Percentiles rank a stretch among this genome's conserved stretches.
These are phyloP conservation scores for Biscogniauxia mediterranea DNA, from an alignment of 2,329 filamentous ascomycete species.

Conservation along the genomic window DNA sequence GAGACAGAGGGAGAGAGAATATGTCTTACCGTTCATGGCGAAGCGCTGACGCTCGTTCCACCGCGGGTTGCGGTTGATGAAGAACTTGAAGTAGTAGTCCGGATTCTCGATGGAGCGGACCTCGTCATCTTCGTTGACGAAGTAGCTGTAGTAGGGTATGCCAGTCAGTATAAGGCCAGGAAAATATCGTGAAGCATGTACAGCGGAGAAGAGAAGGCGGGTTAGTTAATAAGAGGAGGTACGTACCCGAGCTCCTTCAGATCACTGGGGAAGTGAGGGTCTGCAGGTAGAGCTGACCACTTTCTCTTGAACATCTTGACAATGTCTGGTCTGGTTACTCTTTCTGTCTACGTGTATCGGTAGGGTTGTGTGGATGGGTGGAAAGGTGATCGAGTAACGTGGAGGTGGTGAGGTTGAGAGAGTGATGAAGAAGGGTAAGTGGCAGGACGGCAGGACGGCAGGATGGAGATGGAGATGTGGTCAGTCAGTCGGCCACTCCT, in stretches of 20 bases:
- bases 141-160: slow-evolving; percentile 57
- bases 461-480: neutral
- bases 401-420: neutral
- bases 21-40: slow-evolving; percentile 64
- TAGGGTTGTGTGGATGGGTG: neutral
- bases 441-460: neutral
- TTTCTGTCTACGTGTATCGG: slow-evolving; percentile 2
- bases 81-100: slow-evolving; percentile 71
- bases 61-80: slow-evolving; percentile 69
- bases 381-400: neutral
- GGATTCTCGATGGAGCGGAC: slow-evolving; percentile 69
- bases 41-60: slow-evolving; percentile 75
- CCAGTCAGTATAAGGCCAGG: slow-evolving; percentile 4
- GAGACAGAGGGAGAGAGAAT: neutral
- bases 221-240: neutral
- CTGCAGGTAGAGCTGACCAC: slow-evolving; percentile 66
- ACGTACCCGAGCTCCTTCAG: slow-evolving; percentile 71
- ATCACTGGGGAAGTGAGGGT: slow-evolving; percentile 63
- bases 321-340: neutral
- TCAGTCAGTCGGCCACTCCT: neutral
- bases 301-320: slow-evolving; percentile 72
- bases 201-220: neutral
- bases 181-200: no score
- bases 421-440: neutral
- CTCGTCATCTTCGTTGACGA: slow-evolving; percentile 72